Evolutionary conservation across 139 green algal genomes (phyloP), one percentile per base, ranked within the genome.

Genomic region (Haematococcus lacustris): DNA sequence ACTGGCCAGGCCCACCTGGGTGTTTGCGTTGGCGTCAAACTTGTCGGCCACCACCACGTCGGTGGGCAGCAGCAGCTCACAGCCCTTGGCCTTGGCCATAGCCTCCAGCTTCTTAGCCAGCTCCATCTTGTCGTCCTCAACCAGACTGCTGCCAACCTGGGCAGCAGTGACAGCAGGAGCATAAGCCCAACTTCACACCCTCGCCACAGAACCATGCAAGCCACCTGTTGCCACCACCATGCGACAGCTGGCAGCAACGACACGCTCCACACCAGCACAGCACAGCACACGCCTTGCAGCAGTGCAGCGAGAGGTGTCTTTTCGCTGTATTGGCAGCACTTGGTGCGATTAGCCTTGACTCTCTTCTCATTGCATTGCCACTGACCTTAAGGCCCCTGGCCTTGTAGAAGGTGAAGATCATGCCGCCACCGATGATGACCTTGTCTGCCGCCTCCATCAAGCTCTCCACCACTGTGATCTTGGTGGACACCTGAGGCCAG

Each of bases 381-480:
- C 61, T 6, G 33, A 72, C 67, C 3, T 71, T 71, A 26, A 79
- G 74, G 59, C 74, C 74, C 41, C 74, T 67, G 33, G 74, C 74
- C 88, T 97, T 97, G 93, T 97, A 97, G 91, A 99, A 99, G 75
- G 95, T 99, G 91, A 99, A 99, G 77, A 98, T 93, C 92, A 97
- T 97, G 84, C 90, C 91, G 62, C 91, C 92, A 71, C 91, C 90
- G 61, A 96, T 83, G 82, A 96, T 91, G 84, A 99, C 84, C 86
- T 96, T 98, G 87, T 99, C 90, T 60, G 86, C 89, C 87, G 97
- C 97, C 6, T 86, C 69, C 53, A 99, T 79, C 47, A 99, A 91
- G 38, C 86, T 90, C 88, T 98, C 93, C 68, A 99, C 98, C 62
- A 99, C 95, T 41, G 91, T 93, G 85, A 99, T 99, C 92, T 99